Base-by-base conservation (phyloP, 345 rosid genomes). In the Triadica sebifera region DNA sequence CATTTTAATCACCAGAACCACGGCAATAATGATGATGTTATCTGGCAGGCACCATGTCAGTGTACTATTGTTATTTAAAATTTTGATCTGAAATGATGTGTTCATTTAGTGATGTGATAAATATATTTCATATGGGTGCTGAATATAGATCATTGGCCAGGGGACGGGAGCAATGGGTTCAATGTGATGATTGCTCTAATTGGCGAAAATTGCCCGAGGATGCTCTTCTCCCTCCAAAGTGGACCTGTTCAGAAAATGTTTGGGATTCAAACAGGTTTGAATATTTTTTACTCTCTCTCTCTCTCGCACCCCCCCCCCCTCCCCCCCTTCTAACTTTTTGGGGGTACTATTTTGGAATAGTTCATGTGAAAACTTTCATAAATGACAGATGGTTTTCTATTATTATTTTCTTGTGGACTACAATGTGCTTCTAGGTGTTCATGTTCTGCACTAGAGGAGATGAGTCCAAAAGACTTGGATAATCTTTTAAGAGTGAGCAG, bases 181-280 rank as follows among this genome's bases (percentile, higher is more conserved):
- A 86, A 64, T 93, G 98, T 70, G 98, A 93, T 70, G 85, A 87
- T 75, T 93, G 98, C 86, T 86, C 77, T 49, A 93, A 90, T 82
- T 93, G 96, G 98, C 78, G 96, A 85, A 86, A 86, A 80, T 85
- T 94, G 80, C 93, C 94, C 1, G 34, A 77, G 41, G 89, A 88
- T 67, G 89, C 80, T 75, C 89, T 93, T 82, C 94, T 93, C 38
- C 88, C 97, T 53, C 83, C 87, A 12, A 91, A 78, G 73, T 91
- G 98, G 98, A 81, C 85, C 34, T 93, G 97, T 79, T 71, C 67
- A 20, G 94, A 89, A 65, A 93, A 93, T 84, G 82, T 77, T 60
- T 90, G 94, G 97, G 97, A 93, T 77, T 74, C 74, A 52, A 82
- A 68, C 81, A 90, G 93, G 97, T 91, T 78, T 47, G 41, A 39